Evolutionary conservation across 768 basidiomycete genomes (phyloP), one percentile per base, ranked within the genome.

Genomic region (Boletellus ananas): DNA sequence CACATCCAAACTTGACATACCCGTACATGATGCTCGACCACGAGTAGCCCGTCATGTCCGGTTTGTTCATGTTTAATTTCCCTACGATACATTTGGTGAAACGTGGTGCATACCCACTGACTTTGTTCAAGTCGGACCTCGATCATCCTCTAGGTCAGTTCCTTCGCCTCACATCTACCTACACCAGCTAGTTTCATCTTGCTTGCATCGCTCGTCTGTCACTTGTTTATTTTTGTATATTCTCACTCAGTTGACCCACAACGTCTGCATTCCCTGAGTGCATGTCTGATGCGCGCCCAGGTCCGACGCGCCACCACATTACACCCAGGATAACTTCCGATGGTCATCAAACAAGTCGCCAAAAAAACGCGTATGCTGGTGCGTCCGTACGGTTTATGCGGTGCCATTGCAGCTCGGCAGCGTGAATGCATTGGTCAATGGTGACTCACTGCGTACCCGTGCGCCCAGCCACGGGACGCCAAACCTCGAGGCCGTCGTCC

Each of bases 11-110:
- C 57, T 72, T 84, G 54, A 70, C 75, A 52, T 83, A 83, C 61
- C 83, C 84, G 18, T 83, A 83, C 59, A 73, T 78, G 65, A 70
- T 66, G 23, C 62, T 79, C 48, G 79, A 82, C 59, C 74, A 78
- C 47, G 66, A 70, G 45, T 60, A 64, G 45, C 35, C 34, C 31
- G 46, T 51, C 44, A 52, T 55, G 27, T 46, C 52, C 43, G 55
- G 52, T 57, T 55, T 53, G 47, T 50, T 50, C 39, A 18, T 34
- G 40, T 52, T 52, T 54, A 49, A 56, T 51, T 55, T 53, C 43
- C 50, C 55, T 53, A 54, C 23, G 49, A 54, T 49, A 56, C 36
- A 43, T 33, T 50, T 38, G 46, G 27, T 49, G 58, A 45, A 40
- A 49, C 44, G 47, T 39, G 50, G 53, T 36, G n/a, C 54, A 51